These are phyloP conservation scores for Eucalyptus albens DNA, from an alignment of 345 rosid genomes.

Conservation along the genomic window DNA sequence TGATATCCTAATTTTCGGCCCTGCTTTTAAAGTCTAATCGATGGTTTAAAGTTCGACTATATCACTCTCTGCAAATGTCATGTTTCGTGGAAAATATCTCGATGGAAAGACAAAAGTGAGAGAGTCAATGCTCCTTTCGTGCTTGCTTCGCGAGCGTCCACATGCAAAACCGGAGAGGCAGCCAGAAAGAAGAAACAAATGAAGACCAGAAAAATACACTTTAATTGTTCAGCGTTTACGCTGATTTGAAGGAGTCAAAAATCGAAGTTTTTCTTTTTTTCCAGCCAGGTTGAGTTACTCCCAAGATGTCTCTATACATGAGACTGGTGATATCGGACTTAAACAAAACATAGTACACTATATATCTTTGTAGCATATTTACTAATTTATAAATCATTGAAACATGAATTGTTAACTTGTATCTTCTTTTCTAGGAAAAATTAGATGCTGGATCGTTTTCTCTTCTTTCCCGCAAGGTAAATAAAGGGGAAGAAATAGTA, in stretches of 20 bases:
- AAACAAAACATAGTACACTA: background rate
- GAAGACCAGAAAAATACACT: background rate
- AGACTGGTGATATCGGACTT: background rate
- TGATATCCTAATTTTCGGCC: too few relatives aligned
- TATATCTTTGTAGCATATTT: background rate
- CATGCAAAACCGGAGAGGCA: background rate
- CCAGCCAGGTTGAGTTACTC: background rate
- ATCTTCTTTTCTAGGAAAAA: background rate
- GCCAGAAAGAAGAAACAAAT: background rate
- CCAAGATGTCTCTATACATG: background rate
- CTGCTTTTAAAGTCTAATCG: too few relatives aligned
- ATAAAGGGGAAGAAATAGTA: background rate
- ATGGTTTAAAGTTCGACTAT: too few relatives aligned
- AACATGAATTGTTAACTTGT: background rate
- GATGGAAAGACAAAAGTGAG: background rate
- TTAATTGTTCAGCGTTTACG: background rate
- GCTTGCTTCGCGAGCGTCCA: background rate
- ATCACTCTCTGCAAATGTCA: too few relatives aligned
- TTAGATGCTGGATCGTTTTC: too few relatives aligned
- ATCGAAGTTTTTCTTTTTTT: background rate
- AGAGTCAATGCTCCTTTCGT: background rate
- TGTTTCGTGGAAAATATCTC: background rate
- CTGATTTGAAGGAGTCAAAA: background rate
- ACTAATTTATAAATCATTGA: background rate
- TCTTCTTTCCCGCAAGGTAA: background rate